Percentiles rank a stretch among this genome's conserved stretches.
phyloP scores from a whole-genome alignment of 208 protist genomes.

The Strigomonas oncopelti region DNA sequence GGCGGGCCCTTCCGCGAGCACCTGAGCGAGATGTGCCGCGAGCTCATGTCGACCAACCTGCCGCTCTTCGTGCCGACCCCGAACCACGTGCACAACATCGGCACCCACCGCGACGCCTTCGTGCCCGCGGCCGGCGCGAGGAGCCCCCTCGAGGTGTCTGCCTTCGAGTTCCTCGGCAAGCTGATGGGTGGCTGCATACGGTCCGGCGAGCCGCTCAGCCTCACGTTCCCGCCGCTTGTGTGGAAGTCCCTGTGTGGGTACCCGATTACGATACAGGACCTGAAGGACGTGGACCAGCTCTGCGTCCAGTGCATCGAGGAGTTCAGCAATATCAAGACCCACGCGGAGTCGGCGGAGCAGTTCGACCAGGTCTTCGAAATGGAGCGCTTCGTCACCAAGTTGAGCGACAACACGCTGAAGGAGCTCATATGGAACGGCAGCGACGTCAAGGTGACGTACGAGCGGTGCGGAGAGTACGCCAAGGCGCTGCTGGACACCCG shows the following conservation, averaged over 20 bases:
- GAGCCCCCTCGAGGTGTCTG: slow-evolving; percentile 44
- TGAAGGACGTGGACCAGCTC: slow-evolving; percentile 78
- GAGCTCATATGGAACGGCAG: slow-evolving; percentile 76
- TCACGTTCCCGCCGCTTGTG: slow-evolving; percentile 89
- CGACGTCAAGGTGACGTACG: slow-evolving; percentile 63
- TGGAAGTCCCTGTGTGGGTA: slow-evolving; percentile 85
- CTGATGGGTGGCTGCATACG: slow-evolving; percentile 94
- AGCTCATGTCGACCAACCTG: slow-evolving; percentile 81
- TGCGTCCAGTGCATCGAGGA: slow-evolving; percentile 84
- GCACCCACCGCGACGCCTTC: slow-evolving; percentile 83
- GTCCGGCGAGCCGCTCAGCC: slow-evolving; percentile 81
- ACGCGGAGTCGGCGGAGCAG: slow-evolving; percentile 32
- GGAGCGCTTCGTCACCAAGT: slow-evolving; percentile 80
- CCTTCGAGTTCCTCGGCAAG: slow-evolving; percentile 89
- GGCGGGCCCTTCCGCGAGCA: slow-evolving; percentile 92
- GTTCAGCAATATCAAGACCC: slow-evolving; percentile 49
- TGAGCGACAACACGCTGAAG: slow-evolving; percentile 68
- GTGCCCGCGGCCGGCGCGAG: slow-evolving; percentile 77
- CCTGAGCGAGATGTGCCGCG: slow-evolving; percentile 88
- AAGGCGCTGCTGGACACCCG: slow-evolving; percentile 60
- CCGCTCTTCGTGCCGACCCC: slow-evolving; percentile 89
- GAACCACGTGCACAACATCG: slow-evolving; percentile 85
- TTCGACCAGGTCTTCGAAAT: slow-evolving; percentile 84
- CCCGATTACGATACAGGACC: slow-evolving; percentile 64
- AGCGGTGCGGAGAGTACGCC: slow-evolving; percentile 74